Evolutionary conservation across 1,284 basidiomycete species (phyloP), one percentile per base, ranked within the genome.

Genomic region (Apiotrichum siamense): DNA sequence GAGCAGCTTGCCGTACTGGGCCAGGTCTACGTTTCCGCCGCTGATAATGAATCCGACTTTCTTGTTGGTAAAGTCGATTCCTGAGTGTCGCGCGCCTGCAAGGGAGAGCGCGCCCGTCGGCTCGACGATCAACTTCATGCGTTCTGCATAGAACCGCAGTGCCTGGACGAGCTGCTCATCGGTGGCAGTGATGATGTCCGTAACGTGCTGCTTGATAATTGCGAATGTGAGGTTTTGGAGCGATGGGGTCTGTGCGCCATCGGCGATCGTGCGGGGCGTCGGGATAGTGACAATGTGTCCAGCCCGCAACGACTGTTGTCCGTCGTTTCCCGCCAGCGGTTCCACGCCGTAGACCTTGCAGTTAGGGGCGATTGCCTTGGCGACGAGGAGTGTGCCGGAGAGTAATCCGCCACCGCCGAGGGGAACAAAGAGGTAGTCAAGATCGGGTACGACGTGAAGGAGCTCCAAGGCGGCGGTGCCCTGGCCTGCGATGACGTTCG

Each of bases 1-100:
- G 94, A 18, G 96, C 87, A 25, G 97, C 92, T 67, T 97, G 97
- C 96, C 82, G 42, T 98, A 75, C 27, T 93, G 81, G 59, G 90
- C 88, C 73, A 99, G 97, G 76, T 99, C 97, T 89, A 98, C 96
- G 74, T 99, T 98, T n/a, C 96, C 96, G 23, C 94, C 94, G 61
- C 87, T 91, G 57, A 98, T 79, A 47, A 97, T 83, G 3, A 83
- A 91, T 31, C 97, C 90, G 60, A 93, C 97, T 55, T 83, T 84
- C 74, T 89, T 91, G 49, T 86, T 81, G 68, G 96, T 88, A 50
- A 84, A 75, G 26, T 83, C 64, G 57, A 98, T 89, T 69, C 96
- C 83, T 7, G 84, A 83, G 70, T 98, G 97, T 58, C 96, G 78
- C 13, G 50, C 50, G 2, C 90, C 90, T 7, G 94, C 94, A n/a